Base-by-base conservation (phyloP, 495 filamentous ascomycete species). In the Aspergillus nanangensis region DNA sequence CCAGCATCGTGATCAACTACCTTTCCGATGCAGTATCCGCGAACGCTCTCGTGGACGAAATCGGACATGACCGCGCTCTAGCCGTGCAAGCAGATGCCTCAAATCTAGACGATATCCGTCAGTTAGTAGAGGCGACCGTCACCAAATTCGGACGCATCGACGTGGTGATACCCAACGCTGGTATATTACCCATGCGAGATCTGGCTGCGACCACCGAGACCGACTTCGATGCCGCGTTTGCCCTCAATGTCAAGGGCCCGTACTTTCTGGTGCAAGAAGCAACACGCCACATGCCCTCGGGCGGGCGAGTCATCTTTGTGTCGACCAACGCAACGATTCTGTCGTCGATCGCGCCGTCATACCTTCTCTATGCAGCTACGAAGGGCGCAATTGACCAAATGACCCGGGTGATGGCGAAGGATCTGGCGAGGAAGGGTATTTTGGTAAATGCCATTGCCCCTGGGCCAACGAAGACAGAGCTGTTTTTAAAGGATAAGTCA, bases 351-450 rank as follows among this genome's bases (percentile, higher is more conserved):
- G 62, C 67, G n/a, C 79, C 83, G 2, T 56, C 60, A 2, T 86
- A 86, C 50, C 68, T 85, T 25, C 65, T 83, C 22, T 88, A 88
- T 55, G 63, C 64, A 23, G 63, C 75, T 0, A 79, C 75, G 43
- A 88, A 88, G 52, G 85, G 82, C 39, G 81, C 85, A 4, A 74
- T 88, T 36, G 81, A 88, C 56, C 82, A 87, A 56, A 81, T 88
- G 70, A 73, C 75, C 0, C 74, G 82, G 5, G 68, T 78, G 11
- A 58, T 86, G 34, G 70, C 77, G 35, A 87, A 87, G 58, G 82
- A 85, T 37, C 71, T 88, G 32, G 83, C 70, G 4, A 59, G 69
- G 8, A 78, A 77, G 45, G 75, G 74, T 0, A 82, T 88, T 48
- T 59, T 63, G 11, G 84, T 87, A 18, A 88, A 88, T 56, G 67